These are phyloP conservation scores for Nakaseomyces kungkrabaensis DNA, from an alignment of 1,139 yeast genomes.

Conservation along the genomic window DNA sequence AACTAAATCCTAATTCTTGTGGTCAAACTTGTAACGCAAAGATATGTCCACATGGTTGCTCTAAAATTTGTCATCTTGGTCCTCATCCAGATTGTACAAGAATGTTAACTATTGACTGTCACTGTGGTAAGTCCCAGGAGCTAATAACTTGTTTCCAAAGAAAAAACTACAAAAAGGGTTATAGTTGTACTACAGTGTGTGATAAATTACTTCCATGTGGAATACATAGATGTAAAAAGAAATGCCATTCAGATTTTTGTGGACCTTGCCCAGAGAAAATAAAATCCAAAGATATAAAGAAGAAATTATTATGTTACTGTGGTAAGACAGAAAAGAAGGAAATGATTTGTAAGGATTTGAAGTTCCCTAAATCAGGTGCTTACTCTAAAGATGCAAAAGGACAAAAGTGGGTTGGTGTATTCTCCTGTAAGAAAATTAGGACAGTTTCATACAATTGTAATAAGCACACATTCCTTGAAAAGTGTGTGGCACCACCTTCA, in stretches of 20 bases:
- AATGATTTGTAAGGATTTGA: constrained; percentile 42
- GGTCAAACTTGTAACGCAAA: constrained; percentile 63
- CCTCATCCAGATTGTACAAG: constrained; percentile 76
- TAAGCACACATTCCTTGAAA: constrained; percentile 46
- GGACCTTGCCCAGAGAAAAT: constrained; percentile 51
- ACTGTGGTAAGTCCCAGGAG: constrained; percentile 58
- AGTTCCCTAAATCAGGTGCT: constrained; percentile 20
- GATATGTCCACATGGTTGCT: constrained; percentile 64
- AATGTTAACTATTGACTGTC: constrained; percentile 63
- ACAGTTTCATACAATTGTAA: constrained; percentile 53
- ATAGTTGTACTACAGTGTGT: constrained; percentile 56
- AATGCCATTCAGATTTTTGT: constrained; percentile 71
- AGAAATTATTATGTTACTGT: constrained; percentile 55
- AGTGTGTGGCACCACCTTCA: constrained; percentile 47
- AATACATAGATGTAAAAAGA: constrained; percentile 48
- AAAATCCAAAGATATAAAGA: constrained; percentile 6
- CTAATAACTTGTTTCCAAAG: constrained; percentile 70
- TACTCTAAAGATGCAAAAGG: constrained; percentile 18
- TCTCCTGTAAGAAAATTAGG: constrained; percentile 46
- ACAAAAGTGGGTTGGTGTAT: constrained; percentile 51
- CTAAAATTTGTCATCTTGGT: constrained; percentile 79
- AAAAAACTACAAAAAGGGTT: constrained; percentile 52
- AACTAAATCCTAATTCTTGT: constrained; percentile 73
- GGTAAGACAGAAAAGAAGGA: constrained; percentile 40
- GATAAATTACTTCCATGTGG: constrained; percentile 58